phyloP scores from a whole-genome alignment of 1,284 basidiomycete genomes.

The Xanthoconium separans region DNA sequence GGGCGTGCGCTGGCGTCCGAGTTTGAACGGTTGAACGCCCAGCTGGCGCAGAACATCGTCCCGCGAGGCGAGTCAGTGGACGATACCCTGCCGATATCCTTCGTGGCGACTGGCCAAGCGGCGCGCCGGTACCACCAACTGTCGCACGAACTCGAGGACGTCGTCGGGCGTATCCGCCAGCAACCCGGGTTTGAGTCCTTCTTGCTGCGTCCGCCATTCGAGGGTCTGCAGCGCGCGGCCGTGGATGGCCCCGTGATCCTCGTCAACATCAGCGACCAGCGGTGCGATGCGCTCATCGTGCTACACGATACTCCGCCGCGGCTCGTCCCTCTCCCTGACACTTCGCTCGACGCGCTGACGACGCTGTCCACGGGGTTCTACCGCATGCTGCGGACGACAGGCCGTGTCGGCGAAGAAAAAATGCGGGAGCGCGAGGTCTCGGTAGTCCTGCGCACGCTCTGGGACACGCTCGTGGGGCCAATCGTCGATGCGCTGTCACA shows the following conservation, averaged over 20 bases:
- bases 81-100: neutral
- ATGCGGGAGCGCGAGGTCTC: conserved; percentile 19
- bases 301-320: conserved; percentile 16
- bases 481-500: conserved; percentile 29
- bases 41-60: conserved; percentile 13
- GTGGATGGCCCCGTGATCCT: conserved; percentile 39
- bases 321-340: conserved; percentile 22
- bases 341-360: conserved; percentile 15
- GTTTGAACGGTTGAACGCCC: conserved; percentile 23
- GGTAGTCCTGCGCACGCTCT: conserved; percentile 29
- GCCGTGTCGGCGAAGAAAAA: conserved; percentile 23
- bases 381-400: conserved; percentile 11
- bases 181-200: conserved; percentile 31
- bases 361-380: conserved; percentile 15
- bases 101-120: conserved; percentile 13
- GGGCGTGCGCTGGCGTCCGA: conserved; percentile 23
- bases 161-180: conserved; percentile 24
- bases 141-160: conserved; percentile 17
- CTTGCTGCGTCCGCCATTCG: conserved; percentile 24
- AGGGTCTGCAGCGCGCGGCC: conserved; percentile 27
- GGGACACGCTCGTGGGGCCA: conserved; percentile 33
- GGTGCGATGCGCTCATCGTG: conserved; percentile 34
- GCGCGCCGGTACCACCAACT: conserved; percentile 17
- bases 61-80: neutral
- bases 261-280: conserved; percentile 29